Base-by-base conservation (phyloP, 805 yeast genomes). In the Metschnikowia colocasiae region DNA sequence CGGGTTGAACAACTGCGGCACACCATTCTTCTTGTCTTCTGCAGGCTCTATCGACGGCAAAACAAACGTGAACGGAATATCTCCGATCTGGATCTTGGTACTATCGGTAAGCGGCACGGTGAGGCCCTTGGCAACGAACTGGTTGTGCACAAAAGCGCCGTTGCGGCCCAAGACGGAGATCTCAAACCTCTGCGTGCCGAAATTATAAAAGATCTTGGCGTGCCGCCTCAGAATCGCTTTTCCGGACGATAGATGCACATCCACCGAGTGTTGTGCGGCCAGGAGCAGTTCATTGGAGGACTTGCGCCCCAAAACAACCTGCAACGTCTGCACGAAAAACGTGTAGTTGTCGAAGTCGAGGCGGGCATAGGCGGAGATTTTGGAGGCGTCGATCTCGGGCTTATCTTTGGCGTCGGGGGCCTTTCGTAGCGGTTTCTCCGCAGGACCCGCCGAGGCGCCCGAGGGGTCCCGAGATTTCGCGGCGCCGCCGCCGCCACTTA, bases 131-230 rank as follows among this genome's bases (percentile, higher is more conserved):
- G 89, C 97, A 6, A 94, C 85, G 64, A 92, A 94, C 30, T 74
- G 74, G 55, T 90, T 96, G 64, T 92, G 94, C 3, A 94, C 96
- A 73, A 94, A 94, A 2, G 97, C 97, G 32, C 99, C 99, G 64
- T 94, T 94, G 57, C 96, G 78, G 16, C 99, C 99, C 56, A 91
- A 74, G 1, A 94, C 90, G 7, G 95, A 83, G 38, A 94, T 70
- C 65, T 94, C 99, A 61, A 94, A 94, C 54, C 96, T 70, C 62
- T 92, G 98, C 3, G 95, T 90, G 3, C 97, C 98, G 67, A 94
- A 94, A 63, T 94, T 94, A 71, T 92, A 94, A 63, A 91, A 92
- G 13, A 94, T 92, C 66, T 88, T 91, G 4, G 98, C 99, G 66
- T 94, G 99, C 49, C 89, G 76, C 61, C 99, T 73, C 5, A 97